Conservation (phyloP, 345 rosid species). For the Leavenworthia alabamica region DNA sequence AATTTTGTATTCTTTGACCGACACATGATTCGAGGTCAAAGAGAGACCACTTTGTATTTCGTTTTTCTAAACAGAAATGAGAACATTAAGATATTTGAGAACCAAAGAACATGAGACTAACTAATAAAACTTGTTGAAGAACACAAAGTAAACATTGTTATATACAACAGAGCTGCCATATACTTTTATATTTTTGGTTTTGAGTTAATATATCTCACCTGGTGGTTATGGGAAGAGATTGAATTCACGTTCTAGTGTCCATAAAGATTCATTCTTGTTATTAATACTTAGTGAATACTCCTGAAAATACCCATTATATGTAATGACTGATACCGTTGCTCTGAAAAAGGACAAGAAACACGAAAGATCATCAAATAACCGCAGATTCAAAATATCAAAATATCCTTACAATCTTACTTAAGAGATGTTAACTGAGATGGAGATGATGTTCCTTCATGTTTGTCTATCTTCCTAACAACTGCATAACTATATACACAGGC, state of each 20-base stretch:
- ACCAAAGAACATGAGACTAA: background rate
- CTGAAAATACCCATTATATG: conserved; percentile 64
- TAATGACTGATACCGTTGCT: conserved; percentile 56
- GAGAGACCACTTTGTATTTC: background rate
- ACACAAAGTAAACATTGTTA: conserved; percentile 5
- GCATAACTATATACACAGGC: conserved; percentile 41
- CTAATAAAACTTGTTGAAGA: background rate
- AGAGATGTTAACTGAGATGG: conserved; percentile 40
- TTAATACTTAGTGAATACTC: conserved; percentile 58
- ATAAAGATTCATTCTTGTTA: conserved; percentile 42
- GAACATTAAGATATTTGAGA: too few relatives aligned
- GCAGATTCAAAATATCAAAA: background rate
- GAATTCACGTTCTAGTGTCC: conserved; percentile 70
- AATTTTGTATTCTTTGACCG: background rate
- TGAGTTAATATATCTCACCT: conserved; percentile 10
- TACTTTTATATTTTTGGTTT: conserved; percentile 7
- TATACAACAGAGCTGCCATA: conserved; percentile 2
- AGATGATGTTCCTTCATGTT: conserved; percentile 42
- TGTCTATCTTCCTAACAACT: conserved; percentile 64
- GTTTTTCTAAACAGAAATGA: too few relatives aligned
- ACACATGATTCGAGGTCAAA: background rate
- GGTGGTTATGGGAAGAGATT: conserved; percentile 31
- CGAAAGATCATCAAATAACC: background rate
- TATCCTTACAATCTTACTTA: conserved; percentile 37
- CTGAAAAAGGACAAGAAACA: conserved; percentile 30